Evolutionary conservation across 176 grass and related monocot species (phyloP), one percentile per base, ranked within the genome.

Genomic region (Carex scoparia): DNA sequence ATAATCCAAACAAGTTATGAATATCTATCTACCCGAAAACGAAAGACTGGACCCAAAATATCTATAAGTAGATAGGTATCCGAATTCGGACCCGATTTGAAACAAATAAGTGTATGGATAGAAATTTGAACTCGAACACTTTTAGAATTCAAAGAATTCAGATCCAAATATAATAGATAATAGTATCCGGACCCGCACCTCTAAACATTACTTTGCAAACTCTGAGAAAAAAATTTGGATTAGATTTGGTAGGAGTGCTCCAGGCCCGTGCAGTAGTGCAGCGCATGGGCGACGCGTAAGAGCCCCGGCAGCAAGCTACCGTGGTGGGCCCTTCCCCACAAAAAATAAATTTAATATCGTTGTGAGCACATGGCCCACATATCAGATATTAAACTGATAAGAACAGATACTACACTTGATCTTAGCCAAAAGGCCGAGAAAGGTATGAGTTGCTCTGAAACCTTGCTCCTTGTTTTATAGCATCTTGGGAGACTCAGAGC

Each of bases 351-450:
- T 92, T 94, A 92, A 92, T 92, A 92, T 94, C 84, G 14, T 85
- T 78, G 74, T 88, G 74, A 9, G 0, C 76, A 27, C 19, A 75
- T 88, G 58, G 19, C 66, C 76, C 88, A 90, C 77, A 74, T 94
- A 94, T 92, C 86, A 90, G 77, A 94, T 92, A 92, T 91, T 94
- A 94, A 94, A 94, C 90, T 88, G 86, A 94, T 94, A 94, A 94
- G 84, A 94, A 94, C 90, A 92, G 81, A 94, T 92, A 92, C 87
- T 93, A 93, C 89, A 85, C 87, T 91, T 95, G 91, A 92, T 91
- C 86, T 93, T 91, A 90, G 86, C 81, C 87, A 95, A 96, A 96
- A 96, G 89, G 86, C 84, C 81, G 86, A 91, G 86, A 96, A 96
- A 92, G 93, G 89, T 95, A 91, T 86, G 83, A 81, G 2, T 3